Conservation (phyloP, 257 asterid species). For the Prunella vulgaris region DNA sequence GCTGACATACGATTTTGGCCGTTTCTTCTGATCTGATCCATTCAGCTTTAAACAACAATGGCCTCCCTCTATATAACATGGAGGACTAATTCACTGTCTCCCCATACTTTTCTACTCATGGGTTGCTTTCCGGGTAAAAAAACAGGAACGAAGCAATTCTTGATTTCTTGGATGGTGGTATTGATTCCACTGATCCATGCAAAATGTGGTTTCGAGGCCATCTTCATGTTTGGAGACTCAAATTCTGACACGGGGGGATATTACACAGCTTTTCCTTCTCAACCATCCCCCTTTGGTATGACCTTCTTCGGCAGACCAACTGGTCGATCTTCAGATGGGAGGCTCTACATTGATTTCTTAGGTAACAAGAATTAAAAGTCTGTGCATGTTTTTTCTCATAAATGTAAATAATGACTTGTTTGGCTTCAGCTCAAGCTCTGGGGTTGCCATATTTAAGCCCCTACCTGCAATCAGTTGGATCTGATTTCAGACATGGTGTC, state of each 20-base stretch:
- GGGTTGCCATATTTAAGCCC: constrained; percentile 66
- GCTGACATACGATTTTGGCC: background rate
- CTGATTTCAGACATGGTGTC: constrained; percentile 58
- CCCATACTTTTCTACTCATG: background rate
- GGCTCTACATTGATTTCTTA: constrained; percentile 42
- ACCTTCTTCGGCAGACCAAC: constrained; percentile 62
- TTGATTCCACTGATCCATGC: constrained; percentile 23
- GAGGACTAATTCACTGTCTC: background rate
- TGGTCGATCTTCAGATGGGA: constrained; percentile 63
- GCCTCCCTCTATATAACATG: background rate
- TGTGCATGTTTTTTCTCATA: background rate
- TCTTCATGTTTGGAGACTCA: constrained; percentile 73
- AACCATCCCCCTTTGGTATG: constrained; percentile 60
- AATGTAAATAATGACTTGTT: background rate
- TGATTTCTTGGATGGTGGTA: constrained; percentile 27
- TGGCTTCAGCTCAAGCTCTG: constrained; percentile 56
- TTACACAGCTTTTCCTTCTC: constrained; percentile 63
- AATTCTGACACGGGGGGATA: constrained; percentile 71
- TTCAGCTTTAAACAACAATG: background rate
- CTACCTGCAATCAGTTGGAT: constrained; percentile 59
- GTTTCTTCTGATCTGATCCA: too few species aligned
- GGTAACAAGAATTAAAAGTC: background rate
- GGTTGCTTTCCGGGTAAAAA: background rate
- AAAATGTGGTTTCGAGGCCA: constrained; percentile 49
- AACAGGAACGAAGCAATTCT: background rate